phyloP scores from a whole-genome alignment of 768 basidiomycete species.

The Lanmaoa pseudosensibilis region DNA sequence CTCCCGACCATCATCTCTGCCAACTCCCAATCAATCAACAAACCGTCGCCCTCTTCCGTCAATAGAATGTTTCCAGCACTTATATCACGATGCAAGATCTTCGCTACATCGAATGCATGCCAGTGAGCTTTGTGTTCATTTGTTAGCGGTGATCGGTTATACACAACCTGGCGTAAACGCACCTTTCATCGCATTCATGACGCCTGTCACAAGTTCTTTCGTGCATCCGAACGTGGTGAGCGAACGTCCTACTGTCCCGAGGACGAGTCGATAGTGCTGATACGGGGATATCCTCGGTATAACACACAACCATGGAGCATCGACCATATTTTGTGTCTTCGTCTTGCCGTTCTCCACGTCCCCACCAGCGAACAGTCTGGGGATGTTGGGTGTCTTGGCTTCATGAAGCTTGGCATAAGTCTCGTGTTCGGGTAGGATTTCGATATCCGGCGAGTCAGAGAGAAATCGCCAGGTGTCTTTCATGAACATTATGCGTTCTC shows the following conservation, averaged over 20 bases:
- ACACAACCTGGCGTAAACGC: too few relatives aligned
- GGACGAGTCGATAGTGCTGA: conserved; percentile 3
- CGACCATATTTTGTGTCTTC: background rate
- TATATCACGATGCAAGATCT: conserved; percentile 31
- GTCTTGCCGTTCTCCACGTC: background rate
- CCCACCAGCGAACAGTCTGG: background rate
- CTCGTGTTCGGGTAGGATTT: background rate
- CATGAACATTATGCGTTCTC: background rate
- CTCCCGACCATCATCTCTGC: background rate
- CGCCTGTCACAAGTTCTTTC: background rate
- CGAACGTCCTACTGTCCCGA: background rate
- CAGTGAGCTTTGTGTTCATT: conserved; percentile 18
- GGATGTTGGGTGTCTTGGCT: conserved; percentile 3
- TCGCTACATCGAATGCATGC: conserved; percentile 14
- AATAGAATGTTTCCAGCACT: conserved; percentile 30
- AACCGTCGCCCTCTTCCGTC: conserved; percentile 4
- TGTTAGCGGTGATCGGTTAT: background rate
- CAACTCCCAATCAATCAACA: conserved; percentile 32
- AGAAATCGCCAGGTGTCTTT: conserved; percentile 11
- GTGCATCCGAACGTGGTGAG: background rate
- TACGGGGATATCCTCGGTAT: background rate
- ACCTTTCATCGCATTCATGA: background rate
- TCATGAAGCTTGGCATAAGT: background rate
- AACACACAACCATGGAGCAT: background rate
- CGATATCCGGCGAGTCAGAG: background rate